These are phyloP conservation scores for Pseudogymnoascus sp. DNA, from an alignment of 2,329 filamentous ascomycete species.

Conservation along the genomic window DNA sequence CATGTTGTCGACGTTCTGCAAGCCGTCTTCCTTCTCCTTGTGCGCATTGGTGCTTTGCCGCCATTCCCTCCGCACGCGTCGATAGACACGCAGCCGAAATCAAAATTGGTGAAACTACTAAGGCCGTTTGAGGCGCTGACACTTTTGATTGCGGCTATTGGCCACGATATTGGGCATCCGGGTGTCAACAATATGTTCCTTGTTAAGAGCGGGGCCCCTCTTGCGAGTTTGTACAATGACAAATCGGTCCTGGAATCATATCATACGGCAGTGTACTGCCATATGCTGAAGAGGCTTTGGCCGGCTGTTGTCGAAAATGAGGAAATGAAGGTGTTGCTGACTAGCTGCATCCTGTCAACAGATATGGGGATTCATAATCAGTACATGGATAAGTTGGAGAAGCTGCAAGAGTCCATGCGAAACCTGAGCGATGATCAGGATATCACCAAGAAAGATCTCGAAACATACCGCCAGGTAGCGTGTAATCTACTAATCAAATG, in stretches of 20 bases:
- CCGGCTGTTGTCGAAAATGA: slow-evolving; percentile 69
- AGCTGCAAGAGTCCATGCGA: slow-evolving; percentile 68
- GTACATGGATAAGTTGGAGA: slow-evolving; percentile 85
- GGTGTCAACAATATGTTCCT: slow-evolving; percentile 98
- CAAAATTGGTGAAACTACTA: slow-evolving; percentile 66
- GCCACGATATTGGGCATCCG: slow-evolving; percentile 94
- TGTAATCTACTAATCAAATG: slow-evolving; percentile 95
- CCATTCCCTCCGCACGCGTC: slow-evolving; percentile 45
- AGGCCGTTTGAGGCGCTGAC: slow-evolving; percentile 81
- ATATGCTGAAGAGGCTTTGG: slow-evolving; percentile 91
- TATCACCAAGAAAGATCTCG: slow-evolving; percentile 52
- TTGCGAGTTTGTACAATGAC: slow-evolving; percentile 95
- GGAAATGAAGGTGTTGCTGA: slow-evolving; percentile 82
- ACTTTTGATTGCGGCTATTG: slow-evolving; percentile 88
- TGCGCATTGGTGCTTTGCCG: slow-evolving; percentile 69
- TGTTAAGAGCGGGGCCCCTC: slow-evolving; percentile 79
- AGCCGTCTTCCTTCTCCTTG: slow-evolving; percentile 82
- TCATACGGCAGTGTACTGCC: slow-evolving; percentile 93
- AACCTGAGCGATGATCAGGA: slow-evolving; percentile 43
- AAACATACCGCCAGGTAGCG: slow-evolving; percentile 70
- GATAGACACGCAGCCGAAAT: slow-evolving; percentile 33
- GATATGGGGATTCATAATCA: slow-evolving; percentile 97
- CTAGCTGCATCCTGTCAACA: slow-evolving; percentile 92
- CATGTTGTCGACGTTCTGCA: slow-evolving; percentile 95
- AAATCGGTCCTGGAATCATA: slow-evolving; percentile 95